Evolutionary conservation across 495 filamentous ascomycete species (phyloP).

Genomic region (Penicillium silybi): DNA sequence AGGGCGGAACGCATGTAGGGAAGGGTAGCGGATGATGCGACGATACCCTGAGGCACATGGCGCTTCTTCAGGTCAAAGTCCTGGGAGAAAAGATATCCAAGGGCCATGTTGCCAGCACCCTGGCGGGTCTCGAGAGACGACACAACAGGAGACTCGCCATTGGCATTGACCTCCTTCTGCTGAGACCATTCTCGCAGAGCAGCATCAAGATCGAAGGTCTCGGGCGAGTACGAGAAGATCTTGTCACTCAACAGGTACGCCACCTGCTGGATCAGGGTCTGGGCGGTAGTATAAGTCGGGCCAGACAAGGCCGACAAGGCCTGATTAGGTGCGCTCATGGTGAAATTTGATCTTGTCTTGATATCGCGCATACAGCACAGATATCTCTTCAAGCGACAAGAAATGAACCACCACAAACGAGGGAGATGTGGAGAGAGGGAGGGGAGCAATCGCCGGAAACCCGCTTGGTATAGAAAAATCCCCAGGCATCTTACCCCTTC

Average conservation of each 20-base stretch:
- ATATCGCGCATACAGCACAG: conserved; percentile 22
- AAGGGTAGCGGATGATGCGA: conserved; percentile 79
- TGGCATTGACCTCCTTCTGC: conserved; percentile 64
- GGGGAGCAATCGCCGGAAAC: conserved; percentile 13
- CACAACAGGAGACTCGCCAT: conserved; percentile 74
- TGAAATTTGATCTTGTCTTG: conserved; percentile 27
- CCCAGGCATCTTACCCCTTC: conserved; percentile 30
- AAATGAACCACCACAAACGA: conserved; percentile 18
- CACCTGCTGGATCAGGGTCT: conserved; percentile 91
- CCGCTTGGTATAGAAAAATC: conserved; percentile 30
- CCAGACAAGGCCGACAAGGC: conserved; percentile 66
- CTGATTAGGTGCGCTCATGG: conserved; percentile 35
- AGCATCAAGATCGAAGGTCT: conserved; percentile 83
- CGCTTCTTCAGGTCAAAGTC: conserved; percentile 91
- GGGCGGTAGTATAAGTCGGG: conserved; percentile 85
- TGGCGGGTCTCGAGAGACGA: conserved; percentile 79
- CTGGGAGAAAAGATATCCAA: conserved; percentile 95
- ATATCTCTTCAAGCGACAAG: conserved; percentile 24
- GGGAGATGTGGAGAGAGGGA: conserved; percentile 20
- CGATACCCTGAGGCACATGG: conserved; percentile 81
- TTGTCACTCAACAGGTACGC: conserved; percentile 91
- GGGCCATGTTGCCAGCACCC: conserved; percentile 85
- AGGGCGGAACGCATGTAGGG: conserved; percentile 75
- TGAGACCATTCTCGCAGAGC: conserved; percentile 73
- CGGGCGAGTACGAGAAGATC: conserved; percentile 93